Base-by-base conservation (phyloP, 1,139 yeast genomes). In the Debaryomycetaceae sp. region DNA sequence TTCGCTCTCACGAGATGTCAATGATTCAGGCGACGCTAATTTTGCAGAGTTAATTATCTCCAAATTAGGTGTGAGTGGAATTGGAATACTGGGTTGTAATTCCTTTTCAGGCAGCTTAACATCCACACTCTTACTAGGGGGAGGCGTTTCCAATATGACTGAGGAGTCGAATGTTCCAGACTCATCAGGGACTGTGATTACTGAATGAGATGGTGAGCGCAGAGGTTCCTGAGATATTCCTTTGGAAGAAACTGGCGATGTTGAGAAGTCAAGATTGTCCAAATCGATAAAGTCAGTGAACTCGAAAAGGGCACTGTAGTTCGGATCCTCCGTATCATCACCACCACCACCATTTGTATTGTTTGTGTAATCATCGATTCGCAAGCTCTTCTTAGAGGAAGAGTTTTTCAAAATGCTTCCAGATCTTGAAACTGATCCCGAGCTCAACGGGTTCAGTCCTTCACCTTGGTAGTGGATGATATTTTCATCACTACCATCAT, bases 241-340 rank as follows among this genome's bases (percentile, higher is more conserved):
- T 11, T 22, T 22, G 11, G 26, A 22, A 29, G 35, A 36, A 6
- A 11, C 43, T 9, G 61, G 60, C 6, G 61, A 54, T 35, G 50
- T 44, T 4, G 59, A 51, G 40, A 68, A 65, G 46, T 63, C 65
- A 48, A 67, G 56, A 46, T 66, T 59, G 22, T 70, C 88, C 50
- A 82, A 79, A 54, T 83, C 81, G 37, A 84, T 79, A 53, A 78
- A 77, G 45, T 81, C 83, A 33, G 83, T 77, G 49, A 83, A 79
- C 50, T 83, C 89, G 64, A 74, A 68, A 17, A 75, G 58, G 34
- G 73, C 78, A 26, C 52, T 53, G 37, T 44, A 56, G 34, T 57
- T 61, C 2, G 50, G 58, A 11, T 40, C 40, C 8, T 34, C 33
- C 17, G 36, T 38, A 13, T 43, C 43, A 33, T 39, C 38, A 15